A percentile compares a stretch with the other conserved stretches of the same genome.
These are phyloP conservation scores for Erythrophleum fordii DNA, from an alignment of 306 rosid genomes.

Conservation along the genomic window DNA sequence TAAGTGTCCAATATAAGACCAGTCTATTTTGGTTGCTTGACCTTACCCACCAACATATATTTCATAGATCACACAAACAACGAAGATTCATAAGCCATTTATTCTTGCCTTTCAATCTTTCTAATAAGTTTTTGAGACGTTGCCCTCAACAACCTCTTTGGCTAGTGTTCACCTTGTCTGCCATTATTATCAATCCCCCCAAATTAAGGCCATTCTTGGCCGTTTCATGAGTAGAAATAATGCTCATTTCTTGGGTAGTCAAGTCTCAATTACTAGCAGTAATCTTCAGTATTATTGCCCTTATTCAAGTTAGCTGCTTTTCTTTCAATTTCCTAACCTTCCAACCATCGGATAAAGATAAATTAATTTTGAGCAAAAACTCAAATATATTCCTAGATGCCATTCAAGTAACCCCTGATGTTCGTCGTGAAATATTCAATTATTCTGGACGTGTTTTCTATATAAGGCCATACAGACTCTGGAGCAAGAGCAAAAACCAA, in stretches of 20 bases:
- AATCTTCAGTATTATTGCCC: constrained; percentile 24
- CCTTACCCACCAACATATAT: background rate
- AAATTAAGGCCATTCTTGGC: constrained; percentile 9
- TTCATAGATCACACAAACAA: constrained; percentile 1
- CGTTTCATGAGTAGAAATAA: background rate
- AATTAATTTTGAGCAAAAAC: background rate
- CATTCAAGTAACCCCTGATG: constrained; percentile 56
- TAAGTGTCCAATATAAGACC: background rate
- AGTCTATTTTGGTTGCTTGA: background rate
- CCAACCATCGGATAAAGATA: background rate
- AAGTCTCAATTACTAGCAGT: constrained; percentile 20
- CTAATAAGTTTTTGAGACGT: background rate
- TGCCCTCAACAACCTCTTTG: constrained; percentile 14
- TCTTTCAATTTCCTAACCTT: constrained; percentile 44
- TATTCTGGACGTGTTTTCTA: constrained; percentile 46
- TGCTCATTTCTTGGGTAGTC: constrained; percentile 6
- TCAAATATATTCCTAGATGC: constrained; percentile 31
- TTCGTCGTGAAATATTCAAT: background rate
- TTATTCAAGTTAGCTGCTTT: constrained; percentile 27
- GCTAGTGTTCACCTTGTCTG: background rate
- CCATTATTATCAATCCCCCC: background rate
- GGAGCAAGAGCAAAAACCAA: constrained; percentile 35
- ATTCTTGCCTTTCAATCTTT: background rate
- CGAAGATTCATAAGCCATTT: background rate
- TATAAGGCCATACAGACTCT: constrained; percentile 33